These are phyloP conservation scores for Lactarius vividus DNA, from an alignment of 768 basidiomycete genomes.

Conservation along the genomic window DNA sequence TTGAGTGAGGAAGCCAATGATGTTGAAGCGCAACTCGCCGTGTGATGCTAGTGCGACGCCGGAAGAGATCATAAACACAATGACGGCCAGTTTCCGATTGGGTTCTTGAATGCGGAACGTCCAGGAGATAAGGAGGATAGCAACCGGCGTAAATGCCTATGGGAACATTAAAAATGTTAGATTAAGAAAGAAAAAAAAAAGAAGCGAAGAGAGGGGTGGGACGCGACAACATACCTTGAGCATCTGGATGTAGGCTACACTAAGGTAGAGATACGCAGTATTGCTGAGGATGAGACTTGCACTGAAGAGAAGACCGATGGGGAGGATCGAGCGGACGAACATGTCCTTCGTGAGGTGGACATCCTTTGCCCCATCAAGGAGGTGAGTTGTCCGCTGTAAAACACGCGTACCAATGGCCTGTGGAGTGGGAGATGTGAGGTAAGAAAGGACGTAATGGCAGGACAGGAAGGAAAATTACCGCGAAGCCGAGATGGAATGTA, in stretches of 20 bases:
- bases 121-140: constrained; percentile 93
- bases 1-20: constrained; percentile 85
- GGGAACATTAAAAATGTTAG: constrained; percentile 4
- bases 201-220: background rate
- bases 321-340: constrained; percentile 84
- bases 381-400: constrained; percentile 73
- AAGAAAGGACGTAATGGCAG: constrained; percentile 11
- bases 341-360: constrained; percentile 75
- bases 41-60: constrained; percentile 89
- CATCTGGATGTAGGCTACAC: constrained; percentile 96
- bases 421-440: background rate
- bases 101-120: constrained; percentile 85
- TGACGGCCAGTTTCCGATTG: constrained; percentile 71
- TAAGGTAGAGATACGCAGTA: constrained; percentile 88
- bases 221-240: constrained; percentile 56
- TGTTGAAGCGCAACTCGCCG: constrained; percentile 84
- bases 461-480: constrained; percentile 40
- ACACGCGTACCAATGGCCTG: constrained; percentile 84
- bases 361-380: constrained; percentile 77
- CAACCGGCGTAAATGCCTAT: constrained; percentile 87
- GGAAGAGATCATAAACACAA: constrained; percentile 86
- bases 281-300: constrained; percentile 90
- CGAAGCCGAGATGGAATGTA: constrained; percentile 75
- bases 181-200: background rate
- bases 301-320: constrained; percentile 91